A percentile compares a stretch with the other conserved stretches of the same genome.
These are phyloP conservation scores for Botrytis pseudocinerea DNA, from an alignment of 2,329 filamentous ascomycete genomes.

Conservation along the genomic window DNA sequence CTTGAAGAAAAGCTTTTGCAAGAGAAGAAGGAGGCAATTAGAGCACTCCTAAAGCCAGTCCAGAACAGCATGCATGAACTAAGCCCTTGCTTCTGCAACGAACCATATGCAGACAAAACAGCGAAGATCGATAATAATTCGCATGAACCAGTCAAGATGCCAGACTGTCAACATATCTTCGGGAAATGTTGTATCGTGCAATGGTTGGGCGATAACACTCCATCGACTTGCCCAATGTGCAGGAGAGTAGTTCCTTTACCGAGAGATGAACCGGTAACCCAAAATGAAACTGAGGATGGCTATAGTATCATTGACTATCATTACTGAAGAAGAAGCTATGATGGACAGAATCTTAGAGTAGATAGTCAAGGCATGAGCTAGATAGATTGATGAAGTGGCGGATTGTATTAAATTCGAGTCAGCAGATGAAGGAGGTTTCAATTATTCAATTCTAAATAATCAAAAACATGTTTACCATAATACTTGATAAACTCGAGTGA, in stretches of 20 bases:
- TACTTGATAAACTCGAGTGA: rapidly evolving
- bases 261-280: neutral
- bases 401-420: rapidly evolving
- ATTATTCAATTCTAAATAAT: neutral
- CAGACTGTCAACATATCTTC: neutral
- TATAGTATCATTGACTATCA: neutral
- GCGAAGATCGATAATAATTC: neutral
- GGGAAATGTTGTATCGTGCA: neutral
- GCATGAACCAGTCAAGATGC: neutral
- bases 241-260: neutral
- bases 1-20: rapidly evolving
- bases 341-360: neutral
- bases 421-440: neutral
- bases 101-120: neutral
- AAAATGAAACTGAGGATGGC: neutral
- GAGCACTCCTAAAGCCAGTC: neutral
- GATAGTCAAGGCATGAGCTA: neutral
- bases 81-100: neutral
- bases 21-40: neutral
- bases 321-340: neutral
- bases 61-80: neutral
- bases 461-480: neutral
- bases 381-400: neutral
- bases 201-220: neutral
- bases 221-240: neutral